Evolutionary conservation across 163 green algal species (phyloP).

Genomic region (Scenedesmus sp.): DNA sequence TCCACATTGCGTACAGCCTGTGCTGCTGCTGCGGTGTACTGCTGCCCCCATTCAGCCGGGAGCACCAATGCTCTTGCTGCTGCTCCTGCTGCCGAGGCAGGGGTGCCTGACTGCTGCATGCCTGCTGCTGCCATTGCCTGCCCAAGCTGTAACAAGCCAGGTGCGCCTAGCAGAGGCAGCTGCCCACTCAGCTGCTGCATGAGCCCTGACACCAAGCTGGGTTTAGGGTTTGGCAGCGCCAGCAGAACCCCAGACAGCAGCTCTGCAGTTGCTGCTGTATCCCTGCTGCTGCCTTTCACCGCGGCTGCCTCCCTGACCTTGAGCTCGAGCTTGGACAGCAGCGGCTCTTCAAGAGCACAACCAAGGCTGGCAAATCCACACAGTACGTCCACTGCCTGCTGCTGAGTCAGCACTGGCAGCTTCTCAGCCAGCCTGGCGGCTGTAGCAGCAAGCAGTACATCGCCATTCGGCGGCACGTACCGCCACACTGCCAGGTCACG

Average conservation of each 20-base stretch:
- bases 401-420: conserved; percentile 43
- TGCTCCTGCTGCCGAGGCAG: conserved; percentile 9
- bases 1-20: background rate
- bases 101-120: background rate
- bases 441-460: conserved; percentile 43
- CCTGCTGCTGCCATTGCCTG: background rate
- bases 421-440: conserved; percentile 40
- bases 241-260: conserved; percentile 19
- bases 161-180: background rate
- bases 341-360: conserved; percentile 18
- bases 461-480: conserved; percentile 9
- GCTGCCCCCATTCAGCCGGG: background rate
- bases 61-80: background rate
- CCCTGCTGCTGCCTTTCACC: background rate
- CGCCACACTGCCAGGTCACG: background rate
- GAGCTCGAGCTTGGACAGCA: background rate
- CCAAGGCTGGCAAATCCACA: conserved; percentile 39
- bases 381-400: conserved; percentile 23
- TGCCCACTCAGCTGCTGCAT: conserved; percentile 15
- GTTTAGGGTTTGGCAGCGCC: background rate
- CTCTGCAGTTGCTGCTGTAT: background rate
- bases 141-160: background rate
- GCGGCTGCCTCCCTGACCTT: background rate
- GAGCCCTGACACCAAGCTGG: background rate
- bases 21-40: conserved; percentile 6